A percentile compares a stretch with the other conserved stretches of the same genome.
Conservation (phyloP, 148 eudicot genomes). For the Polygonum aviculare region DNA sequence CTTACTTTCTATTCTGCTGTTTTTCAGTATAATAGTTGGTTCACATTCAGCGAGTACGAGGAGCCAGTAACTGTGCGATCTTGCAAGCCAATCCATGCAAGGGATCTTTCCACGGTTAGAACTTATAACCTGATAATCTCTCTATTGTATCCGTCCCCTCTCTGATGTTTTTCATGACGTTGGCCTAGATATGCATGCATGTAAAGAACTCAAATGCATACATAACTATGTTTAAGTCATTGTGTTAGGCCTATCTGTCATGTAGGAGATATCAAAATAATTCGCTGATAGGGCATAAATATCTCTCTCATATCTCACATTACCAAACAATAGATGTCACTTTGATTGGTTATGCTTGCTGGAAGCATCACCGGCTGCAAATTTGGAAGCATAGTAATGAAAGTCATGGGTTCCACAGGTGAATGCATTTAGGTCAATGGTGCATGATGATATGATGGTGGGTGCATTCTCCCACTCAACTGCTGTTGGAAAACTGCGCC, state of each 20-base stretch:
- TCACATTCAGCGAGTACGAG: conserved; percentile 68
- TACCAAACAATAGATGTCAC: no score
- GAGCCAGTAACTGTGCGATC: conserved; percentile 80
- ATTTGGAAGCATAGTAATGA: not conserved
- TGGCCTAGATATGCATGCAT: not conserved
- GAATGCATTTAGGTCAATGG: conserved; percentile 90
- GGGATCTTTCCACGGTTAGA: conserved; percentile 66
- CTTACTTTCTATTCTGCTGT: not conserved
- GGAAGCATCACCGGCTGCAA: not conserved
- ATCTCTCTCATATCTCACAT: no score
- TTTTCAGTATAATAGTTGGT: conserved; percentile 89
- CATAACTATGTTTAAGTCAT: not conserved
- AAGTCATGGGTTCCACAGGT: conserved; percentile 31
- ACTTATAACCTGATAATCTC: not conserved
- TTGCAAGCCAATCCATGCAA: conserved; percentile 70
- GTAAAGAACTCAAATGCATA: not conserved
- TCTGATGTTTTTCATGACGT: not conserved
- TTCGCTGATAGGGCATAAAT: no score
- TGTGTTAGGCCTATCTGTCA: not conserved
- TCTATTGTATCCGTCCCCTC: not conserved
- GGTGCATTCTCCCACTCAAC: conserved; percentile 99
- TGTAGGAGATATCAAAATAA: no score
- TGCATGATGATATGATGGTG: conserved; percentile 88
- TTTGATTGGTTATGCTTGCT: not conserved
- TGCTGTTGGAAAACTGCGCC: conserved; percentile 84